Conservation (phyloP, 1,284 basidiomycete species). For the Retiboletus flavoniger region DNA sequence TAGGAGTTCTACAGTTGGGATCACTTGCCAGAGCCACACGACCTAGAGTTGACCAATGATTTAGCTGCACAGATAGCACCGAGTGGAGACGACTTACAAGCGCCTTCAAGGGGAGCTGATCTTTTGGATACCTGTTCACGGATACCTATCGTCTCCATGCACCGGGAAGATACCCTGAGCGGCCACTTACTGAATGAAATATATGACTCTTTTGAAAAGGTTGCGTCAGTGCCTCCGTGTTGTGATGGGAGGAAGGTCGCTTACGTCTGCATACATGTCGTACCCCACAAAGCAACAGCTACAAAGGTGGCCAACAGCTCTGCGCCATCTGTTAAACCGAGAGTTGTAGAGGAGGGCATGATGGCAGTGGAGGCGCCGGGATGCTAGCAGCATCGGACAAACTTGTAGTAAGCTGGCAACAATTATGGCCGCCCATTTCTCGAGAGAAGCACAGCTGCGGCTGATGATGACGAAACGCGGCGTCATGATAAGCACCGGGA, state of each 20-base stretch:
- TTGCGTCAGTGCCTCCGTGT: neutral
- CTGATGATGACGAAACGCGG: too few species aligned
- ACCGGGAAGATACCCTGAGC: neutral
- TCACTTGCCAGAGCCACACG: neutral
- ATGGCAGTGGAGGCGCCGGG: too few species aligned
- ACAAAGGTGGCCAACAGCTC: conserved; percentile 11
- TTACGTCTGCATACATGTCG: conserved; percentile 15
- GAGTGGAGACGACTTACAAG: neutral
- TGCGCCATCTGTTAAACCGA: conserved; percentile 7
- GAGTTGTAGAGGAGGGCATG: conserved; percentile 5
- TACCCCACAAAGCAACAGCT: neutral
- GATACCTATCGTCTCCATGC: neutral
- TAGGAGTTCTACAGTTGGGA: neutral
- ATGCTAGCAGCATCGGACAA: too few species aligned
- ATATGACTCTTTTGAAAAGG: neutral
- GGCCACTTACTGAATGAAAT: conserved; percentile 4
- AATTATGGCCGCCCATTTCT: too few species aligned
- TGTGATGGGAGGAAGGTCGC: neutral
- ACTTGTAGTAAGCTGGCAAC: too few species aligned
- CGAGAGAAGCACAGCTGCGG: too few species aligned
- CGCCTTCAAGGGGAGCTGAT: neutral
- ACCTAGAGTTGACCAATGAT: neutral
- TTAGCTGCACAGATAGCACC: neutral
- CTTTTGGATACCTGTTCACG: neutral
- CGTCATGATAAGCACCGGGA: too few species aligned